Percentiles rank a stretch among this genome's conserved stretches.
Conservation (phyloP, 352 stramenopile species). For the Phytophthora colocasiae region DNA sequence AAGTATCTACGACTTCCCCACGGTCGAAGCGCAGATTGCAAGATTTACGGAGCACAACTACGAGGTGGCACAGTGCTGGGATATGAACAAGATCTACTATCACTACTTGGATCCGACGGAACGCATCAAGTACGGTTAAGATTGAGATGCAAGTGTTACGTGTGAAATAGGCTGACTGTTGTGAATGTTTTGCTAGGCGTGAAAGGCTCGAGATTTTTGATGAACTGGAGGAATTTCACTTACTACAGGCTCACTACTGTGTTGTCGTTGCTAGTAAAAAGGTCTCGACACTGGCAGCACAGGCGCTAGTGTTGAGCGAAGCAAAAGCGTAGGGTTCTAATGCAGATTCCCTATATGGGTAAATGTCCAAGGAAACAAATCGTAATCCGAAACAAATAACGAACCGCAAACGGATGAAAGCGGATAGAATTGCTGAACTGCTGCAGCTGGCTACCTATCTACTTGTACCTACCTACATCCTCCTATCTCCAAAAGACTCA, state of each 20-base stretch:
- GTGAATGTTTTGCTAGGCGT: constrained; percentile 43
- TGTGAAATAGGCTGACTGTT: neutral
- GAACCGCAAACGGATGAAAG: constrained; percentile 32
- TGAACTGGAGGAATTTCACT: constrained; percentile 93
- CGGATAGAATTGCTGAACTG: constrained; percentile 35
- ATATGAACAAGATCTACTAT: constrained; percentile 95
- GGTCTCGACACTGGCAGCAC: constrained; percentile 34
- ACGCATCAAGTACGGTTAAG: constrained; percentile 59
- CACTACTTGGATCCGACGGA: constrained; percentile 79
- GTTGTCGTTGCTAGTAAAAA: constrained; percentile 81
- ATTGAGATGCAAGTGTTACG: neutral
- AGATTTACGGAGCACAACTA: constrained; percentile 81
- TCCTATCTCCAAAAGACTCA: constrained; percentile 27
- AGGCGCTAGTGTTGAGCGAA: constrained; percentile 39
- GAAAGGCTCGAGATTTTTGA: constrained; percentile 93
- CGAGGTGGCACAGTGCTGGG: constrained; percentile 75
- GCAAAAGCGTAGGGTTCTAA: constrained; percentile 20
- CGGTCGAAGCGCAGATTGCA: constrained; percentile 70
- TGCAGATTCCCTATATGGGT: neutral
- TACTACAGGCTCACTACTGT: constrained; percentile 93
- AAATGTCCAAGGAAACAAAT: constrained; percentile 5
- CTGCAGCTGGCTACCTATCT: constrained; percentile 37
- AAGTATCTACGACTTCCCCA: constrained; percentile 85
- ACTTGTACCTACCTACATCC: constrained; percentile 30
- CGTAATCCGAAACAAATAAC: constrained; percentile 14